Evolutionary conservation across 768 basidiomycete genomes (phyloP).

Genomic region (Grammothele lineata): DNA sequence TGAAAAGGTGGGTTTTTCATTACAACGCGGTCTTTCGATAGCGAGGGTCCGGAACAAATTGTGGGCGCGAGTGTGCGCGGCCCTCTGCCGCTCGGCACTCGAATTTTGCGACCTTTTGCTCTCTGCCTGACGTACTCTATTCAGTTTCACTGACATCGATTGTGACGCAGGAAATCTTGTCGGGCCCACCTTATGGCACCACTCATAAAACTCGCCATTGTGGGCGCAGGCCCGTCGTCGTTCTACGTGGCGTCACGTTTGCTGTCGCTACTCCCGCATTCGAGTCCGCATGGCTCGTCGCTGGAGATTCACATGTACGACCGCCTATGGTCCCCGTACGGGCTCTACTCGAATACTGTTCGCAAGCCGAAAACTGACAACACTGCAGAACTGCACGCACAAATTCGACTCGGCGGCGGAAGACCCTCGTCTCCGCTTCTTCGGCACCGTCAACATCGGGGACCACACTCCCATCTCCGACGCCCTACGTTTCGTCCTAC

Average conservation of each 20-base stretch:
- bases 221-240: slow-evolving; percentile 93
- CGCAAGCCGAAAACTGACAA: slow-evolving; percentile 79
- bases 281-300: slow-evolving; percentile 28
- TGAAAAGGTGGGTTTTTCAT: too few species aligned
- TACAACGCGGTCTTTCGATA: too few species aligned
- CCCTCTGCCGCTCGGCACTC: too few species aligned
- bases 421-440: slow-evolving; percentile 84
- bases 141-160: too few species aligned
- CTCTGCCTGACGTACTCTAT: too few species aligned
- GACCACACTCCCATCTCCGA: slow-evolving; percentile 43
- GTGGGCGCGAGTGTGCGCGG: too few species aligned
- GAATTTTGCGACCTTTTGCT: too few species aligned
- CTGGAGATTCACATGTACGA: slow-evolving; percentile 85
- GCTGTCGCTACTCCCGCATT: slow-evolving; percentile 55
- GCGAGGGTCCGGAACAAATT: too few species aligned
- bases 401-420: slow-evolving; percentile 82
- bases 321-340: slow-evolving; percentile 90
- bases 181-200: slow-evolving; percentile 18
- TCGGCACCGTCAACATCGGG: slow-evolving; percentile 79
- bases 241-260: slow-evolving; percentile 91
- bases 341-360: slow-evolving; percentile 95
- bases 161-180: too few species aligned
- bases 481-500: too few species aligned
- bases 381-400: slow-evolving; percentile 85
- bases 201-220: slow-evolving; percentile 80